phyloP scores from a whole-genome alignment of 2,329 filamentous ascomycete species.

The Colletotrichum sp. region DNA sequence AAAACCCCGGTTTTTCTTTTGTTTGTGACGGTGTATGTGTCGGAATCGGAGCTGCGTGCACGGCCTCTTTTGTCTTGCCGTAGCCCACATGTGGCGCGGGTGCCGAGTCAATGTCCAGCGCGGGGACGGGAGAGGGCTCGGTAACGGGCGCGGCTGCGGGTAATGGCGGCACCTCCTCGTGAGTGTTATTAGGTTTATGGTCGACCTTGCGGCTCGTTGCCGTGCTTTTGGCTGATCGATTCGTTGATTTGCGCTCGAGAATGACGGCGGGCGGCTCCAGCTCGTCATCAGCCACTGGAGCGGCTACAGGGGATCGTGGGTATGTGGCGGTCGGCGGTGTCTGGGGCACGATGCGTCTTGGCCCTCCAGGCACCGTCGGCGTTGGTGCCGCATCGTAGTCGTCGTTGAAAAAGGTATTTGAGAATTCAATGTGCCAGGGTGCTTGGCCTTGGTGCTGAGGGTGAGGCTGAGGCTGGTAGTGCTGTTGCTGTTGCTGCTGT shows the following conservation, averaged over 20 bases:
- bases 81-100: conserved; percentile 64
- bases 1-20: conserved; percentile 85
- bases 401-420: conserved; percentile 51
- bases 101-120: conserved; percentile 53
- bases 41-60: conserved; percentile 53
- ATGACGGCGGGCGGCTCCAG: neutral
- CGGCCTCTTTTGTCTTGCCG: conserved; percentile 59
- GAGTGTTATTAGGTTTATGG: neutral
- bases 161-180: neutral
- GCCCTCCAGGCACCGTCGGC: conserved; percentile 81
- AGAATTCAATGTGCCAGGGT: conserved; percentile 53
- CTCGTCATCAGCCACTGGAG: neutral
- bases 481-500: conserved; percentile 18
- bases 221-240: conserved; percentile 9
- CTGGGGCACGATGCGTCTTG: conserved; percentile 51
- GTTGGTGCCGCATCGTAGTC: conserved; percentile 84
- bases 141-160: conserved; percentile 33
- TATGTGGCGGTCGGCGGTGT: conserved; percentile 20
- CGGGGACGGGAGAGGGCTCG: conserved; percentile 39
- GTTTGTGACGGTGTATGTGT: conserved; percentile 51
- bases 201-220: conserved; percentile 7
- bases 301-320: neutral
- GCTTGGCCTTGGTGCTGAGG: conserved; percentile 22
- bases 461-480: conserved; percentile 14
- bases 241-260: conserved; percentile 12